These are phyloP conservation scores for Ceratobasidium sp. DNA, from an alignment of 1,284 basidiomycete genomes.

Conservation along the genomic window DNA sequence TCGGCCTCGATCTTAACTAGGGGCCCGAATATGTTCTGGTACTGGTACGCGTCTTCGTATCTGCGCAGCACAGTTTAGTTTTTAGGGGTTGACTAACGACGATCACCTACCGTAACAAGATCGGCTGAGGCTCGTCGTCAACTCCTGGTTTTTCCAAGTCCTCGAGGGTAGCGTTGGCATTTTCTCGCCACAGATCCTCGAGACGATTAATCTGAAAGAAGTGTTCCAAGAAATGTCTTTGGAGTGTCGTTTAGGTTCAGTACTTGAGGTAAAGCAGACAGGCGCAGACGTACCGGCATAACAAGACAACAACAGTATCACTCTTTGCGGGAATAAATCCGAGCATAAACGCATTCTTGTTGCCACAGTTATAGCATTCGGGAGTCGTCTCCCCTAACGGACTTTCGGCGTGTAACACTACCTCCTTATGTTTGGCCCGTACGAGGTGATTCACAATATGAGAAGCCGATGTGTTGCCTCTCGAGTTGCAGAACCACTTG, in stretches of 20 bases:
- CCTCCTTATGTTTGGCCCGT: slow-evolving; percentile 98
- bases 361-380: slow-evolving; percentile 99
- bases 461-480: slow-evolving; percentile 96
- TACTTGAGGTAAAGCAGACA: slow-evolving; percentile 15
- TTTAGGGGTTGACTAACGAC: no score
- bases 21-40: slow-evolving; percentile 98
- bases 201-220: slow-evolving; percentile 96
- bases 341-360: slow-evolving; percentile 99
- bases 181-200: slow-evolving; percentile 98
- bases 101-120: slow-evolving; percentile 70
- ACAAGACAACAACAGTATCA: slow-evolving; percentile 97
- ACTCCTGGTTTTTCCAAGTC: slow-evolving; percentile 97
- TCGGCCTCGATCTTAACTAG: slow-evolving; percentile 99
- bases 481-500: slow-evolving; percentile 99
- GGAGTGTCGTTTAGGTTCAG: slow-evolving; percentile 60
- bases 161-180: slow-evolving; percentile 92
- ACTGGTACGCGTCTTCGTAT: slow-evolving; percentile 99
- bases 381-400: slow-evolving; percentile 97
- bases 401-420: slow-evolving; percentile 93
- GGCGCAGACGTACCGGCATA: slow-evolving; percentile 79
- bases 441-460: slow-evolving; percentile 99
- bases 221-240: slow-evolving; percentile 99
- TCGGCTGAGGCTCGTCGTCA: slow-evolving; percentile 94
- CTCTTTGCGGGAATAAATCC: slow-evolving; percentile 99
- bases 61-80: slow-evolving; percentile 47